Evolutionary conservation across 805 yeast genomes (phyloP).

Genomic region (Wickerhamiella brachini): DNA sequence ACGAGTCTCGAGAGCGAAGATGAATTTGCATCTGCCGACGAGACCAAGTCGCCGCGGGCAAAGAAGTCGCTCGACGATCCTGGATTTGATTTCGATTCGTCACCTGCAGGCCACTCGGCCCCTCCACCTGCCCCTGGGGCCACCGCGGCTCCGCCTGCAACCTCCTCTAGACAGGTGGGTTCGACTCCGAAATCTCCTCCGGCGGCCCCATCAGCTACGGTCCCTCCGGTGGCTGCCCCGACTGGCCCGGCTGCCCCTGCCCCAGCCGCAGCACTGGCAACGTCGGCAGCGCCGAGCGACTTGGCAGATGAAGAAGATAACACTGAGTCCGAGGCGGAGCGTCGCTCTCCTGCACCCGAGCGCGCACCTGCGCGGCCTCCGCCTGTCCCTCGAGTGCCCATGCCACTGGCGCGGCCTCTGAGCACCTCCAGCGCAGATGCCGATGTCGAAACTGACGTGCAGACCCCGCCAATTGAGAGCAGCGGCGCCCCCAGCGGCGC

Average conservation of each 20-base stretch:
- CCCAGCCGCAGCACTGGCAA: background rate
- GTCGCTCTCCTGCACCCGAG: conserved; percentile 1
- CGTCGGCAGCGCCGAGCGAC: conserved; percentile 5
- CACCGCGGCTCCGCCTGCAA: too few species aligned
- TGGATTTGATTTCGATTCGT: too few species aligned
- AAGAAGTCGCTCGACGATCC: background rate
- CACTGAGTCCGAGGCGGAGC: conserved; percentile 15
- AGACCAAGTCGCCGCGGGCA: background rate
- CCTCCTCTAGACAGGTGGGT: too few species aligned
- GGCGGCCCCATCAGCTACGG: too few species aligned
- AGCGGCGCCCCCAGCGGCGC: conserved; percentile 3
- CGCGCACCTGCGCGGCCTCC: conserved; percentile 9
- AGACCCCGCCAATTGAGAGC: background rate
- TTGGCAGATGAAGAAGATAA: conserved; percentile 53
- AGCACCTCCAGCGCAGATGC: conserved; percentile 28
- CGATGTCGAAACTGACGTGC: conserved; percentile 38
- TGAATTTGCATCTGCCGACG: background rate
- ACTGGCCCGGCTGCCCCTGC: too few species aligned
- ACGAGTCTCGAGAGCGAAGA: background rate
- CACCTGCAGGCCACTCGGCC: too few species aligned
- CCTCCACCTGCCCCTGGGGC: too few species aligned
- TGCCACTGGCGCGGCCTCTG: background rate
- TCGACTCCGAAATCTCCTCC: too few species aligned
- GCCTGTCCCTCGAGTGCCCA: conserved; percentile 7
- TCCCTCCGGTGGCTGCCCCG: too few species aligned